phyloP scores from a whole-genome alignment of 2,329 filamentous ascomycete genomes.

The Drechslerella stenobrocha region DNA sequence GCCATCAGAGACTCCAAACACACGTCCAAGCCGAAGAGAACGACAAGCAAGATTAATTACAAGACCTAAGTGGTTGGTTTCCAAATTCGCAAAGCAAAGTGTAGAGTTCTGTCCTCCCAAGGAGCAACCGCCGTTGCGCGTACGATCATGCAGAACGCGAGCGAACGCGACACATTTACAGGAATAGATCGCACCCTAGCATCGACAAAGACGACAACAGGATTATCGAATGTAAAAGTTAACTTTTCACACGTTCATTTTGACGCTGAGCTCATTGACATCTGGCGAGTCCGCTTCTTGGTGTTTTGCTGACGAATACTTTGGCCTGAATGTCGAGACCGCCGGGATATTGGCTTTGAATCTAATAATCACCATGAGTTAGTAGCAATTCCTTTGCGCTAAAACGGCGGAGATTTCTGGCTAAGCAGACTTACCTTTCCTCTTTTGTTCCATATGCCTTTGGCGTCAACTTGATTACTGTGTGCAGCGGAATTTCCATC shows the following conservation, averaged over 20 bases:
- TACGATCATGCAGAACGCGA: constrained; percentile 30
- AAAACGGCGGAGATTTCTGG: not conserved
- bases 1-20: constrained; percentile 28
- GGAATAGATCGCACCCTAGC: constrained; percentile 7
- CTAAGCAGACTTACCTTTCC: constrained; percentile 64
- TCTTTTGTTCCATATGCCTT: constrained; percentile 92
- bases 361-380: constrained; percentile 28
- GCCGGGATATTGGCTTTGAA: constrained; percentile 85
- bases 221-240: not conserved
- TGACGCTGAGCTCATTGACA: constrained; percentile 45
- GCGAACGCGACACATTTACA: not conserved
- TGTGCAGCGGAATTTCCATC: constrained; percentile 98
- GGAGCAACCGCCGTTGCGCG: not conserved
- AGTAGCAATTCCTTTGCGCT: not conserved
- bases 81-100: constrained; percentile 14
- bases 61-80: constrained; percentile 21
- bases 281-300: constrained; percentile 60
- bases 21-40: constrained; percentile 8
- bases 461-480: constrained; percentile 92
- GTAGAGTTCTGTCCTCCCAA: not conserved
- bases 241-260: constrained; percentile 38
- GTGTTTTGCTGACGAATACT: constrained; percentile 89
- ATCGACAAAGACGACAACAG: constrained; percentile 16
- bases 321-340: constrained; percentile 93
- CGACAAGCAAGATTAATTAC: constrained; percentile 27